Evolutionary conservation across 805 yeast species (phyloP).

Genomic region (Yamadazyma nakazawae): DNA sequence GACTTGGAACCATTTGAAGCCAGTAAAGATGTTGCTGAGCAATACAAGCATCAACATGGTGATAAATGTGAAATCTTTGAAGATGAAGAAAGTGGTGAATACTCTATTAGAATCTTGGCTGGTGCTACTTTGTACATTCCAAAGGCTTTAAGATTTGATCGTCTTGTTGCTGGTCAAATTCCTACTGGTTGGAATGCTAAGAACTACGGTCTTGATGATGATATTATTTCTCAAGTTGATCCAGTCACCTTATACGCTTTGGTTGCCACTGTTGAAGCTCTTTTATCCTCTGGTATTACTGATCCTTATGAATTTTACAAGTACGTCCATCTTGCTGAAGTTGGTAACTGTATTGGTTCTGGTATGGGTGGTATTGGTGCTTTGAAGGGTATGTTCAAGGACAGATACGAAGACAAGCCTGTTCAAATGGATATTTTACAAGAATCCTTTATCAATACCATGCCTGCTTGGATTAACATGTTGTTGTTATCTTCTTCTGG

Average conservation of each 20-base stretch:
- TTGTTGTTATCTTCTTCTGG: slow-evolving; percentile 94
- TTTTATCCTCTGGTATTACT: slow-evolving; percentile 89
- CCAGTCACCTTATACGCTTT: slow-evolving; percentile 90
- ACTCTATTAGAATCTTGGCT: slow-evolving; percentile 82
- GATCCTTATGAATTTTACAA: slow-evolving; percentile 99
- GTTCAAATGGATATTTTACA: slow-evolving; percentile 97
- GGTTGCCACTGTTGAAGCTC: slow-evolving; percentile 94
- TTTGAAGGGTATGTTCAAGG: slow-evolving; percentile 95
- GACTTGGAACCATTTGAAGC: slow-evolving; percentile 96
- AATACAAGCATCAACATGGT: slow-evolving; percentile 90
- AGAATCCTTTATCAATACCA: slow-evolving; percentile 97
- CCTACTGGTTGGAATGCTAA: slow-evolving; percentile 99
- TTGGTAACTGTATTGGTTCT: slow-evolving; percentile 99
- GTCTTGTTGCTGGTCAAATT: slow-evolving; percentile 87
- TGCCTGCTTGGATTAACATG: slow-evolving; percentile 99
- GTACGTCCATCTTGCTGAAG: slow-evolving; percentile 96
- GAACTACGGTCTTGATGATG: slow-evolving; percentile 93
- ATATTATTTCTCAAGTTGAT: slow-evolving; percentile 90
- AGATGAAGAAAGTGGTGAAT: slow-evolving; percentile 86
- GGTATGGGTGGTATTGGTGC: slow-evolving; percentile 99
- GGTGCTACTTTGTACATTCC: slow-evolving; percentile 92
- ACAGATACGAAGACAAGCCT: slow-evolving; percentile 87
- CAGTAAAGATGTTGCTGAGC: slow-evolving; percentile 91
- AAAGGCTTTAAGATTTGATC: slow-evolving; percentile 74
- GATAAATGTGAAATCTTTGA: slow-evolving; percentile 90